Base-by-base conservation (phyloP, 163 green algal species). In the Dunaliella salina region DNA sequence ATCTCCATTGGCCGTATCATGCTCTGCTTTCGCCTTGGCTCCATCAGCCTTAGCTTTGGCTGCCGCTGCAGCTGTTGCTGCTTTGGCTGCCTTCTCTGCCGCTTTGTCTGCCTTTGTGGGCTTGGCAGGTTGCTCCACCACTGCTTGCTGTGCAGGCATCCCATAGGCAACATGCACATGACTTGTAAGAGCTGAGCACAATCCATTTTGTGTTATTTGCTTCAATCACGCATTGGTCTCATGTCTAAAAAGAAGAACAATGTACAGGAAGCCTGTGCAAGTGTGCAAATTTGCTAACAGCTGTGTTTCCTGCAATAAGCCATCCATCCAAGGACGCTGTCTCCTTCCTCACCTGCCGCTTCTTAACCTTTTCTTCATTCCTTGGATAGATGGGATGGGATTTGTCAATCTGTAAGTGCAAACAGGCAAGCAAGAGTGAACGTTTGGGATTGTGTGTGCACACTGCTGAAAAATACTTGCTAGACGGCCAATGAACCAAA, bases 361-460 rank as follows among this genome's bases (percentile, higher is more conserved):
- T 82, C 32, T 82, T 82, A n/a, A 82, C 75, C 32, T 35, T 82
- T 34, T 40, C 75, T 34, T 75, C 63, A 75, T 95, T 95, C 1
- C 95, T 88, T 0, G 93, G 92, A 83, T 94, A 91, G 34, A 97
- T 95, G 33, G 95, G 95, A 83, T 98, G 95, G 1, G 90, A 95
- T 85, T 98, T 98, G 83, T 94, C 90, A 80, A 98, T 93, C 95
- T 98, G 92, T 83, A 75, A 24, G 40, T 50, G 40, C 3, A 50
- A 50, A 8, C 40, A 50, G 40, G 3, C 40, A 50, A 8, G 40
- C 40, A 50, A 3, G 3, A 8, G 40, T 8, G 3, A 50, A 50
- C 40, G 8, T 8, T 8, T 50, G 40, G 40, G 40, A 8, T 50
- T 50, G 40, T 50, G 8, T 50, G 40, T 50, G 40, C 40, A 50